Evolutionary conservation across 164 flowering plant species (phyloP).

Genomic region (Berberis vulgaris): DNA sequence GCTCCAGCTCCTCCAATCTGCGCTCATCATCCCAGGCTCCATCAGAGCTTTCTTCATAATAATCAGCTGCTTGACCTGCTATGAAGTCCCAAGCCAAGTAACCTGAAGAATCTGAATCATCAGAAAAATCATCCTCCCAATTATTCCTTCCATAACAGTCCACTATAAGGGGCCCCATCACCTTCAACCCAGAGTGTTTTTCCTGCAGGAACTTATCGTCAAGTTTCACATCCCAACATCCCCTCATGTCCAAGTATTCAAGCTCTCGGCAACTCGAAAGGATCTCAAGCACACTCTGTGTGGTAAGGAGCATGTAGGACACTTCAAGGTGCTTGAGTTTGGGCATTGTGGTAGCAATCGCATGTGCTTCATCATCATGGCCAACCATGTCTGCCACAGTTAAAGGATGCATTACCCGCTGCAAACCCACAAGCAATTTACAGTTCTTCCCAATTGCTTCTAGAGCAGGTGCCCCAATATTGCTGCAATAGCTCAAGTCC

Average conservation of each 20-base stretch:
- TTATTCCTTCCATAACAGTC: slow-evolving; percentile 22
- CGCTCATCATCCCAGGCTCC: slow-evolving; percentile 37
- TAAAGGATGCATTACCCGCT: slow-evolving; percentile 59
- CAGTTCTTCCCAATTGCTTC: slow-evolving; percentile 54
- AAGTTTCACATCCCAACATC: slow-evolving; percentile 55
- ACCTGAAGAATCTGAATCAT: slow-evolving; percentile 28
- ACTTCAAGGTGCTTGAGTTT: slow-evolving; percentile 61
- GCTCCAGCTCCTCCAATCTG: slow-evolving; percentile 35
- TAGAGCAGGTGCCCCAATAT: slow-evolving; percentile 11
- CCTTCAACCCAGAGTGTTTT: slow-evolving; percentile 20
- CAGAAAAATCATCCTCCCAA: slow-evolving; percentile 34
- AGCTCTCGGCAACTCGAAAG: slow-evolving; percentile 29
- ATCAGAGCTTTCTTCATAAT: slow-evolving; percentile 25
- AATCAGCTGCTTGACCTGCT: slow-evolving; percentile 23
- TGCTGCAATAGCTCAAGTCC: slow-evolving; percentile 12
- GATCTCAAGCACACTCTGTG: slow-evolving; percentile 21
- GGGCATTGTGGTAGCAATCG: slow-evolving; percentile 74
- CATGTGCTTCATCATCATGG: slow-evolving; percentile 63
- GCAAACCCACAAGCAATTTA: slow-evolving; percentile 35
- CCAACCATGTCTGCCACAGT: slow-evolving; percentile 24
- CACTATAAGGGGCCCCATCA: slow-evolving; percentile 30
- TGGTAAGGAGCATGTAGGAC: slow-evolving; percentile 40
- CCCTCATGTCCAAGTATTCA: slow-evolving; percentile 54
- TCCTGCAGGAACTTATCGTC: slow-evolving; percentile 30
- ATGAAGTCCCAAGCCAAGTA: slow-evolving; percentile 38